Conservation (phyloP, 108 stramenopile species). For the Nitzschia sp. region DNA sequence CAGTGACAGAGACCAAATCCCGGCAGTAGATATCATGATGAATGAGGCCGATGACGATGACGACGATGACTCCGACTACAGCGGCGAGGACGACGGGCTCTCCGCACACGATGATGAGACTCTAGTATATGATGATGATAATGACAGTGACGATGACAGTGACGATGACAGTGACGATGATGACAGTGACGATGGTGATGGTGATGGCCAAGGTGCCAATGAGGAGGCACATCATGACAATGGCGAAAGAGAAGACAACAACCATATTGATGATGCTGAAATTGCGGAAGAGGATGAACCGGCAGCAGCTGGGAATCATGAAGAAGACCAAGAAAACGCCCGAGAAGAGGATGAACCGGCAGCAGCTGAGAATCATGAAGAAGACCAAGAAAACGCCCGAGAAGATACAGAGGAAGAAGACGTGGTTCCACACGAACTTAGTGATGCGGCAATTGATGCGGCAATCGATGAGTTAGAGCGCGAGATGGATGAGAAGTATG, state of each 20-base stretch:
- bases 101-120: not conserved
- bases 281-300: not conserved
- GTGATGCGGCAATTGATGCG: not conserved
- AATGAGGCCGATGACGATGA: not conserved
- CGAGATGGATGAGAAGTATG: not conserved
- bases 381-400: not conserved
- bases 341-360: not conserved
- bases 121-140: not conserved
- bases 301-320: too few relatives aligned
- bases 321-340: not conserved
- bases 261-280: not conserved
- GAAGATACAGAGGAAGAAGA: not conserved
- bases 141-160: not conserved
- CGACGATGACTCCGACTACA: not conserved
- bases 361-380: not conserved
- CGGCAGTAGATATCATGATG: not conserved
- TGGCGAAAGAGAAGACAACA: not conserved
- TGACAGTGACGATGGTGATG: not conserved
- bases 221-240: not conserved
- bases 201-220: not conserved
- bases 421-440: too few relatives aligned
- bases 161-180: not conserved
- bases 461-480: not conserved
- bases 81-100: not conserved
- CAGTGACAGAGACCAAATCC: too few relatives aligned